Percentiles rank a stretch among this genome's conserved stretches.
These are phyloP conservation scores for Gaertneriomyces sp. DNA, from an alignment of 192 early-diverging fungal species.

Conservation along the genomic window DNA sequence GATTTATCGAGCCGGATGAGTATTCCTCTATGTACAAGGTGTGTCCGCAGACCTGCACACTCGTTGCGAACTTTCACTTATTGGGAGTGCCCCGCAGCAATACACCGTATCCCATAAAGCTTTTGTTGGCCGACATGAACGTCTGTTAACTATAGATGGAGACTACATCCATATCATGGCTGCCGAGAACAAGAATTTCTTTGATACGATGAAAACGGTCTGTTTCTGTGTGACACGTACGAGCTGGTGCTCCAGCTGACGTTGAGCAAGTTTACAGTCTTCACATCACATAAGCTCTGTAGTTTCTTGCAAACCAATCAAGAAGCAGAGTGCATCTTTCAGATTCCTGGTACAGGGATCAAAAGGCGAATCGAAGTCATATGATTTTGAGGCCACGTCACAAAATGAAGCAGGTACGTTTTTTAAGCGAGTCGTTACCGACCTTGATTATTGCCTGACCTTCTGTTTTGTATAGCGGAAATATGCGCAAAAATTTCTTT, in stretches of 20 bases:
- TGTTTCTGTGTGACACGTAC: slow-evolving; percentile 10
- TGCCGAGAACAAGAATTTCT: slow-evolving; percentile 70
- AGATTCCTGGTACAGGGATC: slow-evolving; percentile 33
- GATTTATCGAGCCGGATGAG: slow-evolving; percentile 46
- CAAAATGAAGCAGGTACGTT: slow-evolving; percentile 36
- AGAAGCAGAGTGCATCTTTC: slow-evolving; percentile 31
- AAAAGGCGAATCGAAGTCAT: slow-evolving; percentile 23
- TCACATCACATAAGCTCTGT: slow-evolving; percentile 42
- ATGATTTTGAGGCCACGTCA: slow-evolving; percentile 44
- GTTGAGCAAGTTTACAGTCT: slow-evolving; percentile 16
- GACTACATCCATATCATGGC: slow-evolving; percentile 89
- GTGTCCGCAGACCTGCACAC: not conserved
- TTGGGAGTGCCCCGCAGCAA: slow-evolving; percentile 47
- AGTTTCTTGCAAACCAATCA: slow-evolving; percentile 37
- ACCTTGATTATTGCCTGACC: not conserved
- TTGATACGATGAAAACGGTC: slow-evolving; percentile 80
- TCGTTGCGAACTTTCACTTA: too few species aligned
- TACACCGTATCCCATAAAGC: slow-evolving; percentile 81
- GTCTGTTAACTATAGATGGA: slow-evolving; percentile 89
- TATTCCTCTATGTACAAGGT: slow-evolving; percentile 53
- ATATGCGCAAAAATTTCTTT: slow-evolving; percentile 40
- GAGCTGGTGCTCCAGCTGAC: not conserved
- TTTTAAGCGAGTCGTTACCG: not conserved
- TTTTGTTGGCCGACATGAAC: slow-evolving; percentile 82
- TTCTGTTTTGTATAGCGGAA: slow-evolving; percentile 30